Base-by-base conservation (phyloP, 495 filamentous ascomycete species). In the Penicillium samsonianum region DNA sequence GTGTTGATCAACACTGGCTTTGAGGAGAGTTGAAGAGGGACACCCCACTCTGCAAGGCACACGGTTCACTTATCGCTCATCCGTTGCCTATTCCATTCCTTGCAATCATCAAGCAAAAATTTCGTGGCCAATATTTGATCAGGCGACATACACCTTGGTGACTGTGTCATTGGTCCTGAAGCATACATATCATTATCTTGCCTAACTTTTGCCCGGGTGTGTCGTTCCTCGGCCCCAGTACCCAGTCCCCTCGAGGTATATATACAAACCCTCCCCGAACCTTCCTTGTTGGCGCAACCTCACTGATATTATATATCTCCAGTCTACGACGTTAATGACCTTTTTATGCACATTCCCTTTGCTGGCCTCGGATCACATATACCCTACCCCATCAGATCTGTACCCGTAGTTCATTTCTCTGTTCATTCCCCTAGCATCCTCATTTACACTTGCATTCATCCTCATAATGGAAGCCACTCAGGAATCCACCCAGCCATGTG, bases 401-500 rank as follows among this genome's bases (percentile, higher is more conserved):
- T 44, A 53, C 19, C 53, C 61, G 67, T 68, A 64, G 59, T 55
- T 59, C 33, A 58, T 58, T 42, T 49, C 19, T 30, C 2, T 63
- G 55, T 53, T 25, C 38, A 26, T 45, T 55, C 26, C 50, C 57
- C 43, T 56, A 50, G 41, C 61, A 71, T 50, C 30, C 43, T 28
- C 53, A 38, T 55, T 40, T 41, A 4, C 30, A 53, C 56, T 46
- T 61, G 20, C 53, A 38, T 63, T 50, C 43, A n/a, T 11, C 43
- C 38, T 45, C 55, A 55, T 28, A 50, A 79, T 79, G 76, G 76
- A 77, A 55, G 76, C 75, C 16, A 88, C 86, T 11, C 85, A 87
- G 63, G 82, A 80, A 80, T 83, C 87, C 43, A 97, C 94, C 1
- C 92, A 98, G 66, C 87, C 83, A 63, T 84, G 87, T 54, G 73